Conservation (phyloP, 2,329 filamentous ascomycete species). For the Pseudogymnoascus sp. region DNA sequence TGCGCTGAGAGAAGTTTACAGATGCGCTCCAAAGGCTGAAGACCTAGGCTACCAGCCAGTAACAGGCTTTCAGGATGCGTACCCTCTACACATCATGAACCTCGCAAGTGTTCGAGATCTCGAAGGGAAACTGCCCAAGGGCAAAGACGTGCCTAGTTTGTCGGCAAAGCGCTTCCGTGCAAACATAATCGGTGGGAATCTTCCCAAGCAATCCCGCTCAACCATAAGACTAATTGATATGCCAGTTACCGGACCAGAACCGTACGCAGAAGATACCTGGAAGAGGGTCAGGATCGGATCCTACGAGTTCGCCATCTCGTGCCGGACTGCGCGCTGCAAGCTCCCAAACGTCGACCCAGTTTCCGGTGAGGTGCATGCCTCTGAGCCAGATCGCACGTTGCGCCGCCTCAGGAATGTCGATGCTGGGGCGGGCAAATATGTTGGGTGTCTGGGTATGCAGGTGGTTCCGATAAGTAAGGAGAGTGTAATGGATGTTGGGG, state of each 20-base stretch:
- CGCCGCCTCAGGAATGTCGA: constrained; percentile 54
- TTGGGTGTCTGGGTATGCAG: constrained; percentile 59
- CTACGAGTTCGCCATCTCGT: constrained; percentile 53
- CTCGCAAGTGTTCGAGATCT: constrained; percentile 57
- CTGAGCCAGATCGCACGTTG: constrained; percentile 54
- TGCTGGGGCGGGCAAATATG: constrained; percentile 44
- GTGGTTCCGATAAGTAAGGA: constrained; percentile 47
- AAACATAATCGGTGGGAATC: constrained; percentile 57
- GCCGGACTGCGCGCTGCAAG: constrained; percentile 63
- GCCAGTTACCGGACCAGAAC: constrained; percentile 51
- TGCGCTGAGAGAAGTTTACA: constrained; percentile 50
- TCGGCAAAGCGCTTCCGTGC: constrained; percentile 61
- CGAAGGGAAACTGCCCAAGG: constrained; percentile 47
- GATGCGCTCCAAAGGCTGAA: constrained; percentile 51
- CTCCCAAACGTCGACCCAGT: constrained; percentile 61
- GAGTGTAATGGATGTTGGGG: constrained; percentile 48
- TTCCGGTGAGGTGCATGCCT: constrained; percentile 24
- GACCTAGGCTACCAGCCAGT: constrained; percentile 57
- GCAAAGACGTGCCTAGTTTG: constrained; percentile 42
- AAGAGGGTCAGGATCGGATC: constrained; percentile 46
- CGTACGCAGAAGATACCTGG: constrained; percentile 68
- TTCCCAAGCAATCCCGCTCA: not conserved
- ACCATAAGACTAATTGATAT: constrained; percentile 14
- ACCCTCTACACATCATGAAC: constrained; percentile 63
- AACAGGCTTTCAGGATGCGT: constrained; percentile 66